Percentiles rank a stretch among this genome's conserved stretches.
Evolutionary conservation across 2,329 filamentous ascomycete species (phyloP).

Genomic region (Colletotrichum sidae): DNA sequence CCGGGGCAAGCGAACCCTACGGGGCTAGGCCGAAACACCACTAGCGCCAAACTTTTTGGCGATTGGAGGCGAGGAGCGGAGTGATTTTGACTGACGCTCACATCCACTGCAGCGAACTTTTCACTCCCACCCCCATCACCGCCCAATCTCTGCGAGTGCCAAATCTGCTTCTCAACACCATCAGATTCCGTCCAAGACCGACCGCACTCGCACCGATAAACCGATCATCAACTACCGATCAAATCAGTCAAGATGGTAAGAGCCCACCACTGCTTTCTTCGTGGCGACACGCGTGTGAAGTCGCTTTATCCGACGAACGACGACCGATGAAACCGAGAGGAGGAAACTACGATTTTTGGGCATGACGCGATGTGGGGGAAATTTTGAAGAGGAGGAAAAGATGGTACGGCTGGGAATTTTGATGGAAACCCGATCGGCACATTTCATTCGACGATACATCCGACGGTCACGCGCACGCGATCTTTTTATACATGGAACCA

Average conservation of each 20-base stretch:
- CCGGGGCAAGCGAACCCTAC: conserved; percentile 52
- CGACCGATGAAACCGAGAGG: conserved; percentile 34
- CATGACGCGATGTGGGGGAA: conserved; percentile 26
- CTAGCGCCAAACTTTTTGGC: conserved; percentile 42
- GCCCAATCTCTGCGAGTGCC: conserved; percentile 56
- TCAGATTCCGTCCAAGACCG: conserved; percentile 65
- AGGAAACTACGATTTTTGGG: conserved; percentile 39
- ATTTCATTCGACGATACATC: background rate
- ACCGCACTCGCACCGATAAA: conserved; percentile 59
- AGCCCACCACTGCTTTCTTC: conserved; percentile 39
- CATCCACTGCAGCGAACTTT: conserved; percentile 53
- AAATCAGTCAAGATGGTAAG: conserved; percentile 79
- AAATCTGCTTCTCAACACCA: conserved; percentile 60
- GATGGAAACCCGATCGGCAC: conserved; percentile 16
- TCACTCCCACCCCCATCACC: conserved; percentile 56
- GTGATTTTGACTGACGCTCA: conserved; percentile 40
- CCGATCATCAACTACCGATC: conserved; percentile 48
- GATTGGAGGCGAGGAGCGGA: conserved; percentile 5
- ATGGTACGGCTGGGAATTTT: conserved; percentile 30
- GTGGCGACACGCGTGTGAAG: conserved; percentile 31
- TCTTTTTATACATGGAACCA: conserved; percentile 36
- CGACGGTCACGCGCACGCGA: conserved; percentile 29
- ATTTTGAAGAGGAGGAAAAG: conserved; percentile 28
- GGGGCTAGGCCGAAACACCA: conserved; percentile 44
- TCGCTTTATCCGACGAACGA: conserved; percentile 11